phyloP scores from a whole-genome alignment of 352 stramenopile genomes.

The Globisporangium spinosum region DNA sequence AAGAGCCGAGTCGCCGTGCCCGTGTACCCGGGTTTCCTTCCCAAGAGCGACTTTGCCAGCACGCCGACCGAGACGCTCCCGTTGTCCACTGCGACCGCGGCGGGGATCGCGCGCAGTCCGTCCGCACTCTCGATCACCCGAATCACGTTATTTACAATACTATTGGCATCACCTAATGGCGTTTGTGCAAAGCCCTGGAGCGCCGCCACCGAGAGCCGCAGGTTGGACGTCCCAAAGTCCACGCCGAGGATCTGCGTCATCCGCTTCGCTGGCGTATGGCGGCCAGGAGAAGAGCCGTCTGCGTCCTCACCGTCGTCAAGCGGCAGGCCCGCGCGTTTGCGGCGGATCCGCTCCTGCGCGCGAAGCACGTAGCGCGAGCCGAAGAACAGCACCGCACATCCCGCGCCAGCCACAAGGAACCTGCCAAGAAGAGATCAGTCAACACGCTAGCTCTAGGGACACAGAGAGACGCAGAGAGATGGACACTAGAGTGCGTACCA shows the following conservation, averaged over 20 bases:
- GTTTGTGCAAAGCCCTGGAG: slow-evolving; percentile 16
- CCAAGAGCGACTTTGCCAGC: slow-evolving; percentile 43
- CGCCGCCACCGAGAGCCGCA: slow-evolving; percentile 43
- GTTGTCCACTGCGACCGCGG: slow-evolving; percentile 60
- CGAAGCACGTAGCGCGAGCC: slow-evolving; percentile 57
- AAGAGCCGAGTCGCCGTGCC: slow-evolving; percentile 50
- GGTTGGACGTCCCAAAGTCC: slow-evolving; percentile 50
- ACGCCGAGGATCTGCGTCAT: slow-evolving; percentile 46
- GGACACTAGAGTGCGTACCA: slow-evolving; percentile 26
- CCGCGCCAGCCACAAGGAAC: slow-evolving; percentile 40
- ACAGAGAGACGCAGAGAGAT: background rate
- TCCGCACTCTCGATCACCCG: slow-evolving; percentile 60
- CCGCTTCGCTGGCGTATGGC: background rate
- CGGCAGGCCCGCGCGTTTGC: slow-evolving; percentile 38
- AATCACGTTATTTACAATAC: slow-evolving; percentile 5
- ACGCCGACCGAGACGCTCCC: slow-evolving; percentile 46
- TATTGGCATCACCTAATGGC: background rate
- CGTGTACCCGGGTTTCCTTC: slow-evolving; percentile 55
- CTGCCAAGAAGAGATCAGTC: slow-evolving; percentile 5
- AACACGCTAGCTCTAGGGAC: no score
- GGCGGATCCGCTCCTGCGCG: slow-evolving; percentile 51
- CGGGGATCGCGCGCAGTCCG: slow-evolving; percentile 45
- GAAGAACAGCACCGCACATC: slow-evolving; percentile 45
- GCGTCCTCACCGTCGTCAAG: slow-evolving; percentile 36
- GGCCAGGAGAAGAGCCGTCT: background rate